Evolutionary conservation across 805 yeast species (phyloP), one percentile per base, ranked within the genome.

Genomic region (Wickerhamiella spandovensis): DNA sequence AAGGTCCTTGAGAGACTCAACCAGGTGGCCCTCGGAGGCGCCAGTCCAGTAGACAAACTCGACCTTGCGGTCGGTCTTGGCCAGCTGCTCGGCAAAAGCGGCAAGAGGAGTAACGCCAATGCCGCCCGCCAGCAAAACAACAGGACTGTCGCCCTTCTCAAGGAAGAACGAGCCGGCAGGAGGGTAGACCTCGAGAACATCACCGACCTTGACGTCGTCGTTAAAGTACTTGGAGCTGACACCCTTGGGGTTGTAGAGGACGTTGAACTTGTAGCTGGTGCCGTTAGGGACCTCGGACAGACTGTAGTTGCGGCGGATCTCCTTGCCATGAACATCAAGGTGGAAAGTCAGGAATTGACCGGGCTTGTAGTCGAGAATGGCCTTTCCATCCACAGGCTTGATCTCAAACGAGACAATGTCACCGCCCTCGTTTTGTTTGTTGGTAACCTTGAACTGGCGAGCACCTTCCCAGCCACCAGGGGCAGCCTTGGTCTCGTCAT

Each of bases 101-200:
- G 81, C 57, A 25, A 78, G 51, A 32, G 88, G 87, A 5, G 87
- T 82, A 48, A 78, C 75, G 54, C 86, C 87, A 50, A 79, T 77
- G 49, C 87, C 88, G 45, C 80, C 83, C 20, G 77, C 70, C 49
- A 79, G 64, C 32, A 79, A 61, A 1, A 73, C 67, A 20, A 69
- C 59, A 23, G 71, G 69, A 41, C 59, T 49, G 21, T 60, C 62
- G 5, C 24, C 59, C 53, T 45, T 59, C 44, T 15, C 54, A 44
- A 44, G 59, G 3, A 64, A 58, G 52, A 80, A 70, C 45, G 72
- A 71, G 39, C 87, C 88, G 23, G 71, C 68, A 37, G 88, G 88
- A 4, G 83, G 76, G 48, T 78, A 69, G 24, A 79, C 68, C 46
- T 69, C 67, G 3, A 81, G 47, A 7, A 50, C 55, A 53, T 74